phyloP scores from a whole-genome alignment of 2,329 filamentous ascomycete genomes.

The Lecanicillium sp. region DNA sequence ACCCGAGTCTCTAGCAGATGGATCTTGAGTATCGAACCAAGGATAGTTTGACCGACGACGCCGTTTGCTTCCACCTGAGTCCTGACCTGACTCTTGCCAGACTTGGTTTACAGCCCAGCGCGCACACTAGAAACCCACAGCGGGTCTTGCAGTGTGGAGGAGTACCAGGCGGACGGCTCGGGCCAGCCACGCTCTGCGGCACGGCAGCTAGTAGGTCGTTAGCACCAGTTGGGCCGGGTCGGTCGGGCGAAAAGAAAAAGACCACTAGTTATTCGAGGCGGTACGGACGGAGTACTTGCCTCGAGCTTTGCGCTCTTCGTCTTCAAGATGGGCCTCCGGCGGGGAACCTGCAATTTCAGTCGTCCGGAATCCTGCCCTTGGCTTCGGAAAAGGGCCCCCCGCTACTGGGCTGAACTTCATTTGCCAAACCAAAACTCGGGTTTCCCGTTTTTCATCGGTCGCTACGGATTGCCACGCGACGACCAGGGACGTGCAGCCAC shows the following conservation, averaged over 20 bases:
- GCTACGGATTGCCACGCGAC: not conserved
- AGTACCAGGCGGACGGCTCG: slow-evolving; percentile 1
- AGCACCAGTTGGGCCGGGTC: not conserved
- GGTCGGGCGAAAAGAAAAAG: too few species aligned
- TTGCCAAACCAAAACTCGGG: too few species aligned
- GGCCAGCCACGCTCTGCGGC: not conserved
- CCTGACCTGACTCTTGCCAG: slow-evolving; percentile 3
- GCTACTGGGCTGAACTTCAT: too few species aligned
- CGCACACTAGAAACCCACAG: slow-evolving; percentile 2
- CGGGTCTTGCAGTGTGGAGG: slow-evolving; percentile 6
- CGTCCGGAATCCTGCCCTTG: too few species aligned
- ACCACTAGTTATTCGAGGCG: too few species aligned
- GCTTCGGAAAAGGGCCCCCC: too few species aligned
- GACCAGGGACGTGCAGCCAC: not conserved
- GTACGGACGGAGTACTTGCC: too few species aligned
- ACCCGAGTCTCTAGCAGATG: not conserved
- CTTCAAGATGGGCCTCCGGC: not conserved
- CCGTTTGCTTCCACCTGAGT: too few species aligned
- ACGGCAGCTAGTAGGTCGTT: not conserved
- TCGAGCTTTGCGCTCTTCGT: not conserved
- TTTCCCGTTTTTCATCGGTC: not conserved
- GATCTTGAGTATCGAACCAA: slow-evolving; percentile 5
- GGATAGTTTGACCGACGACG: too few species aligned
- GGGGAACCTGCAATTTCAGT: not conserved
- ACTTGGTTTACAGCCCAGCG: not conserved